These are phyloP conservation scores for Heterobasidion occidentale DNA, from an alignment of 1,284 basidiomycete species.

Conservation along the genomic window DNA sequence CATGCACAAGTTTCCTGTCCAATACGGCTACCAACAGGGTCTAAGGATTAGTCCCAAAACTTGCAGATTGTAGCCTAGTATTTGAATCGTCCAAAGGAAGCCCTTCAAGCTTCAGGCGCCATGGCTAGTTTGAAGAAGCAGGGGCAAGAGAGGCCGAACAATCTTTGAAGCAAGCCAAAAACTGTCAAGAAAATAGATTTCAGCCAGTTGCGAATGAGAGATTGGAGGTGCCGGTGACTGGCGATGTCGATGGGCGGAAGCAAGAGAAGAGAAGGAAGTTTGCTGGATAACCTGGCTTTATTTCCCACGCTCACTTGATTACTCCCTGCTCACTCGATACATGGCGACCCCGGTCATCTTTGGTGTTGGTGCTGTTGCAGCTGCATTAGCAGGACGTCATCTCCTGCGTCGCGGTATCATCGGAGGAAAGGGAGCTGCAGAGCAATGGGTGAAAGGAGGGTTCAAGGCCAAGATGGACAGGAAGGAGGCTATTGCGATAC, in stretches of 20 bases:
- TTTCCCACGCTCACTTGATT: not conserved
- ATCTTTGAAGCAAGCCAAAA: no score
- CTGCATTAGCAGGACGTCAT: slow-evolving; percentile 71
- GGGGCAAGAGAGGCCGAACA: no score
- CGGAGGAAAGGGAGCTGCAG: slow-evolving; percentile 54
- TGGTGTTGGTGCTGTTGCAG: slow-evolving; percentile 75
- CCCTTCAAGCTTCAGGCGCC: no score
- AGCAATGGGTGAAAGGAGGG: slow-evolving; percentile 90
- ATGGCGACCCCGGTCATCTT: slow-evolving; percentile 75
- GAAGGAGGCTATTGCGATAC: slow-evolving; percentile 85
- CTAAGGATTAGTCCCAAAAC: no score
- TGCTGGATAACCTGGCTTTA: not conserved
- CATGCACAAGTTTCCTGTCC: no score
- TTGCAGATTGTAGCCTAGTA: no score
- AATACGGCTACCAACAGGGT: no score
- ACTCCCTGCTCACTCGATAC: slow-evolving; percentile 3
- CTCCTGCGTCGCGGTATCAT: slow-evolving; percentile 51
- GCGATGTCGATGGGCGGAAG: not conserved
- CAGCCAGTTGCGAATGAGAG: no score
- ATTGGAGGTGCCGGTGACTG: not conserved
- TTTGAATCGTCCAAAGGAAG: no score
- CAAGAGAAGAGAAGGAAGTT: not conserved
- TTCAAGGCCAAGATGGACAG: slow-evolving; percentile 96
- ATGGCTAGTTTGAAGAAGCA: no score
- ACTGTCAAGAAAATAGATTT: no score